Evolutionary conservation across 176 grass and related monocot genomes (phyloP).

Genomic region (Melocanna baccifera): DNA sequence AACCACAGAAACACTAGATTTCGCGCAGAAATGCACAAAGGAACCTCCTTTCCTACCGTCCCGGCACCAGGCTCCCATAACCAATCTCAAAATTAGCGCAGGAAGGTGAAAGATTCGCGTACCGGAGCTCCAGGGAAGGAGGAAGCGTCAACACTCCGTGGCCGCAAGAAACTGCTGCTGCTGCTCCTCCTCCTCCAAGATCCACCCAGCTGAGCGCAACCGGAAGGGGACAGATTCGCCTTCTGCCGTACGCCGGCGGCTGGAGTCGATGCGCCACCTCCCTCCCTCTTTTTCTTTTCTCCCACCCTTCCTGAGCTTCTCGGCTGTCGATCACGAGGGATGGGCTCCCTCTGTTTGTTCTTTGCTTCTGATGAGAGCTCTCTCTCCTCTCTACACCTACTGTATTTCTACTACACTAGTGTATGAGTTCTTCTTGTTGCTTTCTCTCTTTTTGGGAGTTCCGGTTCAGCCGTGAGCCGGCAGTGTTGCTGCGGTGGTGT

Average conservation of each 20-base stretch:
- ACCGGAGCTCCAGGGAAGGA: constrained; percentile 3
- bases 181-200: constrained; percentile 11
- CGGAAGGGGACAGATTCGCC: background rate
- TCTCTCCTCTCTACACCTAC: background rate
- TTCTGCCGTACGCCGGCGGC: background rate
- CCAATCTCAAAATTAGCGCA: background rate
- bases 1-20: background rate
- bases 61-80: background rate
- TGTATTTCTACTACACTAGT: background rate
- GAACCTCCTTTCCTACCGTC: background rate
- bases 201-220: constrained; percentile 15
- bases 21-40: background rate
- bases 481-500: background rate
- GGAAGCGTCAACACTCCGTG: background rate
- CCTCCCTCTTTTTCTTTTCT: background rate
- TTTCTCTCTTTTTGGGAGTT: constrained; percentile 39
- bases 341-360: background rate
- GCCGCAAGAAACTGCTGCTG: background rate
- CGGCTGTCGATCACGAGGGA: background rate
- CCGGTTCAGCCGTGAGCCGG: constrained; percentile 34
- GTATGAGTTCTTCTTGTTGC: background rate
- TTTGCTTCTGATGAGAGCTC: background rate
- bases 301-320: background rate
- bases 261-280: constrained; percentile 11
- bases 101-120: background rate